Evolutionary conservation across 139 green algal species (phyloP).

Genomic region (Deuterostichococcus epilithicus): DNA sequence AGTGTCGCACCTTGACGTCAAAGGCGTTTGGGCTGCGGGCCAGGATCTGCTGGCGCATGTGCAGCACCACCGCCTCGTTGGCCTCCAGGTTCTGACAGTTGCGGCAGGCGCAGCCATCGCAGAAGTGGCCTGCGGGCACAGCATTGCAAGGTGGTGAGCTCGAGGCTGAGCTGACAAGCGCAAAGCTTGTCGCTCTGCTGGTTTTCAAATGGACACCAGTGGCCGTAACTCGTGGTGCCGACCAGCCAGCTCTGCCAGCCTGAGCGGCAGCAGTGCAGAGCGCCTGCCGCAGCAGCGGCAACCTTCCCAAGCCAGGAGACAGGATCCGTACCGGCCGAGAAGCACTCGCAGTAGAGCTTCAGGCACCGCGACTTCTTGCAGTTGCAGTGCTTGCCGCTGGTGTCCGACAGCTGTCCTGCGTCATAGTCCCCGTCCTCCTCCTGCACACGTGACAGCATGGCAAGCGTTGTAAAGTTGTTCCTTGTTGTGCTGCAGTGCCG

Average conservation of each 20-base stretch:
- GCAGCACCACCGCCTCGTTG: conserved; percentile 20
- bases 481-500: no score
- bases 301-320: background rate
- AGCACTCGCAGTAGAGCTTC: conserved; percentile 82
- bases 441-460: background rate
- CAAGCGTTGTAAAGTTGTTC: no score
- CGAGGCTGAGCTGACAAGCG: background rate
- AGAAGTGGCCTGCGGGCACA: conserved; percentile 56
- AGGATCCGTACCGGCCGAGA: conserved; percentile 44
- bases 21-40: conserved; percentile 48
- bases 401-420: background rate
- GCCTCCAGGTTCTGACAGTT: conserved; percentile 55
- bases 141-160: background rate
- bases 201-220: background rate
- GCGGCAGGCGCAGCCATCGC: conserved; percentile 52
- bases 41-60: conserved; percentile 36
- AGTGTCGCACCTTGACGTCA: conserved; percentile 45
- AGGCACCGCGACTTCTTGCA: conserved; percentile 46
- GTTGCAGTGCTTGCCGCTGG: background rate
- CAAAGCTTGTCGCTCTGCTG: background rate
- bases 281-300: background rate
- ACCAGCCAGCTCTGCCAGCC: background rate
- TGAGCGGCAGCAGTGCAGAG: background rate
- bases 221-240: background rate
- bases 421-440: background rate